These are phyloP conservation scores for Quercus lobata DNA, from an alignment of 331 rosid species.

Conservation along the genomic window DNA sequence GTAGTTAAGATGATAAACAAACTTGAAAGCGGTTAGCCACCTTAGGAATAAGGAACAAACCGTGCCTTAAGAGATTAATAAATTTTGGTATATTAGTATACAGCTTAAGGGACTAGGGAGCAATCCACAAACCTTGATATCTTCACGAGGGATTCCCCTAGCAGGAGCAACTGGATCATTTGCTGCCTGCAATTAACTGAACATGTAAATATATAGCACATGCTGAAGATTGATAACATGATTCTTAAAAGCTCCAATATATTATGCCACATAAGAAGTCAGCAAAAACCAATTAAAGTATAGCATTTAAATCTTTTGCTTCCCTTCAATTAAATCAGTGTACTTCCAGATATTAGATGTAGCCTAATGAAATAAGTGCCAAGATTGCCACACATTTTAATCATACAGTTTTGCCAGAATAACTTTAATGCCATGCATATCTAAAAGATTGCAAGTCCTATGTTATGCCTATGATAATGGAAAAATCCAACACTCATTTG, in stretches of 20 bases:
- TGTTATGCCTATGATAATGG: background rate
- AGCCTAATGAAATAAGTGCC: background rate
- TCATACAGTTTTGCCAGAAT: background rate
- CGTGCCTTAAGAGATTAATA: background rate
- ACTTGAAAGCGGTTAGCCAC: background rate
- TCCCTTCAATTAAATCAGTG: background rate
- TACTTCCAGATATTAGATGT: background rate
- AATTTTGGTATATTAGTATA: background rate
- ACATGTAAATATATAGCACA: conserved; percentile 5
- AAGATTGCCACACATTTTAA: background rate
- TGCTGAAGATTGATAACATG: background rate
- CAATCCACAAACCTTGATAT: conserved; percentile 62
- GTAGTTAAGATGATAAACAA: background rate
- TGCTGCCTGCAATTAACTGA: conserved; percentile 64
- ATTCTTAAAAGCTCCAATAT: background rate
- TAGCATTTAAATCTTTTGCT: background rate
- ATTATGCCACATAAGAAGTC: background rate
- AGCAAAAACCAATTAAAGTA: background rate
- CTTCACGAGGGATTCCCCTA: conserved; percentile 83
- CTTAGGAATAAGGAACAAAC: background rate
- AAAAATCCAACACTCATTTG: too few relatives aligned
- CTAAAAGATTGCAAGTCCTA: background rate
- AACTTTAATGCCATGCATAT: background rate
- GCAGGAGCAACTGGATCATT: conserved; percentile 92
- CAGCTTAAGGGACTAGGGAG: background rate